A percentile compares a stretch with the other conserved stretches of the same genome.
These are phyloP conservation scores for Pseudogymnoascus sp. DNA, from an alignment of 2,329 filamentous ascomycete species.

Conservation along the genomic window DNA sequence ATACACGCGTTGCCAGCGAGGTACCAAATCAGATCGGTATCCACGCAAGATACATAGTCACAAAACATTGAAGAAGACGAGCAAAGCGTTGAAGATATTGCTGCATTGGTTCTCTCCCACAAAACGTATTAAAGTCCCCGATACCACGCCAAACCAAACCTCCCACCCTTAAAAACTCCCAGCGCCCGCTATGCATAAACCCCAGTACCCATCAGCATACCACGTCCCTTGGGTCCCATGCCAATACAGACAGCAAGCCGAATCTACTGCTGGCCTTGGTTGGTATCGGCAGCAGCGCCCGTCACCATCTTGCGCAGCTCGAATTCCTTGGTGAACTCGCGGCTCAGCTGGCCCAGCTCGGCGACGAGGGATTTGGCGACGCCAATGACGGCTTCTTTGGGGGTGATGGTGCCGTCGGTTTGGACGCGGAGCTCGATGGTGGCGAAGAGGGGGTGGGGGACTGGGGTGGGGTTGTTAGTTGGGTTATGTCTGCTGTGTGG, in stretches of 20 bases:
- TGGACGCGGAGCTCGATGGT: conserved; percentile 72
- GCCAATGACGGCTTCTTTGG: conserved; percentile 78
- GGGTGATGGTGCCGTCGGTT: conserved; percentile 79
- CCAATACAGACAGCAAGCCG: not conserved
- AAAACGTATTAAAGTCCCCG: not conserved
- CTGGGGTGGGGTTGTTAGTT: conserved; percentile 12
- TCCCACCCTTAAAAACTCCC: not conserved
- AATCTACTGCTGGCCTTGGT: not conserved
- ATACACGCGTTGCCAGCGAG: not conserved
- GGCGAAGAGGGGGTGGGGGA: conserved; percentile 34
- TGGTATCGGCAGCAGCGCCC: conserved; percentile 28
- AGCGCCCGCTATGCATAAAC: conserved; percentile 3
- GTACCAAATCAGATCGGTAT: not conserved
- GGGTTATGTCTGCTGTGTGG: conserved; percentile 13
- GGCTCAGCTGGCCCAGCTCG: conserved; percentile 69
- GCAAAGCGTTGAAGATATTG: not conserved
- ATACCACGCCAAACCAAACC: not conserved
- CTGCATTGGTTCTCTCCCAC: not conserved
- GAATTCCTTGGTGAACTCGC: conserved; percentile 88
- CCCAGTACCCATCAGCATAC: not conserved
- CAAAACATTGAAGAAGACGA: not conserved
- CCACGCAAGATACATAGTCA: not conserved
- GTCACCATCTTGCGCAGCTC: conserved; percentile 80
- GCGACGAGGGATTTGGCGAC: conserved; percentile 76
- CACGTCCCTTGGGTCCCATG: not conserved